Conservation (phyloP, 140 eudicot genomes). For the Anethum foeniculum region DNA sequence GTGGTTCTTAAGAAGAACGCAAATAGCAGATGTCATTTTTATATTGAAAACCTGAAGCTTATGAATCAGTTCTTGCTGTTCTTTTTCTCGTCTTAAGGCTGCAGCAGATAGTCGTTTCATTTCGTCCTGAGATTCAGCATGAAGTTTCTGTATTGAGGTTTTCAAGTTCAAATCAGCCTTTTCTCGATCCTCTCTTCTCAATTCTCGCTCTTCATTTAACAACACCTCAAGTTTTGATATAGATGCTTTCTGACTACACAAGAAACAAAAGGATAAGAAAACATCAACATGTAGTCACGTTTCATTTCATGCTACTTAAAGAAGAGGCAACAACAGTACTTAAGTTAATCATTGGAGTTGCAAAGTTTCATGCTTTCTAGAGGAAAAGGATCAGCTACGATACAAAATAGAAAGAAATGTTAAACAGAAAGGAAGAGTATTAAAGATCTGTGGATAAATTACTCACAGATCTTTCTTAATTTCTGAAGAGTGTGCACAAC, state of each 20-base stretch:
- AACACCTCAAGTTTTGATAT: constrained; percentile 59
- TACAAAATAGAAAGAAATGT: not conserved
- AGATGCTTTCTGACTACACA: constrained; percentile 76
- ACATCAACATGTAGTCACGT: not conserved
- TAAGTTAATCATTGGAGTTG: not conserved
- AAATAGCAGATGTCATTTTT: not conserved
- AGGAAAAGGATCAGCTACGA: not conserved
- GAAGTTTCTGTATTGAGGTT: constrained; percentile 63
- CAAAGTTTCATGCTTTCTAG: not conserved
- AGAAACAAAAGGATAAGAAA: constrained; percentile 5
- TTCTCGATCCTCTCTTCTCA: constrained; percentile 81
- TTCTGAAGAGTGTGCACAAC: not conserved
- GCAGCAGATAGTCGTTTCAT: constrained; percentile 57
- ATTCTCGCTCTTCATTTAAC: constrained; percentile 86
- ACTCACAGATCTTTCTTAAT: not conserved
- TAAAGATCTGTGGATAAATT: not conserved
- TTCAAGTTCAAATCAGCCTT: constrained; percentile 62
- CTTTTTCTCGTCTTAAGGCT: constrained; percentile 63
- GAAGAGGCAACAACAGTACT: not conserved
- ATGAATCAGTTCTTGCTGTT: constrained; percentile 79
- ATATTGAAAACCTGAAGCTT: constrained; percentile 75
- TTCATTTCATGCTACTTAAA: not conserved
- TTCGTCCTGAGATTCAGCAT: constrained; percentile 88
- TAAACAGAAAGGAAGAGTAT: not conserved
- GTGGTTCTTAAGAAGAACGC: not conserved